Base-by-base conservation (phyloP, 1,139 yeast genomes). In the Taphrina populina region DNA sequence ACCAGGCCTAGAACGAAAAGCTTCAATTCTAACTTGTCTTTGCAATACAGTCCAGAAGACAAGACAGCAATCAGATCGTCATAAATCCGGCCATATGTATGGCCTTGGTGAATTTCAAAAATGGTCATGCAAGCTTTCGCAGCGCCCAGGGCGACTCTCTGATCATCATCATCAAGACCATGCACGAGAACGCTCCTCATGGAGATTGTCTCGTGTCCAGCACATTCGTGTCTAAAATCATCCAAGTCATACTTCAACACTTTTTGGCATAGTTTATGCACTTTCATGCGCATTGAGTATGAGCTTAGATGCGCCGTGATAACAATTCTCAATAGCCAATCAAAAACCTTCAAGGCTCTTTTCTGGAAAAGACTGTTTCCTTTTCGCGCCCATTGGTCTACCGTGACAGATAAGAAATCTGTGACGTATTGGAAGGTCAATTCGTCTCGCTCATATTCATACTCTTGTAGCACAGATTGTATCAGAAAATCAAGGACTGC, bases 311-410 rank as follows among this genome's bases (percentile, higher is more conserved):
- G 36, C 6, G 47, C 37, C 20, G 19, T 20, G n/a, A 43, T 5
- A 7, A 21, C 47, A 30, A 43, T 30, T 11, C 36, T 7, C 10
- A 43, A 17, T n/a, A 43, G 13, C 47, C 47, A 43, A 5, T 43
- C 47, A 17, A 30, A 43, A 1, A 30, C 13, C 17, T 30, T 43
- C 20, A 23, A 37, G 11, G n/a, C 47, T 8, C n/a, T 21, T 1
- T 13, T 21, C 7, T 5, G 29, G 13, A 11, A 15, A 8, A 7
- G 17, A 19, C 15, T 30, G 4, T 29, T 21, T 3, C 4, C 7
- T 4, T 8, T 6, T n/a, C 34, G 7, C 4, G 34, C 45, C 47
- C 47, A 43, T 8, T 15, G 7, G 5, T 19, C 8, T 4, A 20
- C 37, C 5, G 13, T 43, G 8, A 19, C 8, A 2, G 47, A 43